Base-by-base conservation (phyloP, 2,329 filamentous ascomycete species). In the Microsporum canis region DNA sequence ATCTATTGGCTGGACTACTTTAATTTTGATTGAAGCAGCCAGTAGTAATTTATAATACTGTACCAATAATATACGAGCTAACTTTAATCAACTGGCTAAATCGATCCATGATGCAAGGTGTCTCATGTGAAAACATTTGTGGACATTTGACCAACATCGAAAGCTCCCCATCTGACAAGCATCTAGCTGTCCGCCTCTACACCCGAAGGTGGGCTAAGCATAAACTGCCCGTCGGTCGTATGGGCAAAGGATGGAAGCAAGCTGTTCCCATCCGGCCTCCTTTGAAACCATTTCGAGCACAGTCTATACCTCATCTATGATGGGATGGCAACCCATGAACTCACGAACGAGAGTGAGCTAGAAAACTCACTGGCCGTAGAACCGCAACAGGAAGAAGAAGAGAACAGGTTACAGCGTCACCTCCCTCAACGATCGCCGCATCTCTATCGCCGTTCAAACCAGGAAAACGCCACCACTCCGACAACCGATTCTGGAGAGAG, bases 401-500 rank as follows among this genome's bases (percentile, higher is more conserved):
- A 5, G 5, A 36, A 43, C n/a, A n/a, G 6, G 39, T 14, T 31
- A 14, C 51, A 23, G 51, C 2, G 5, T 55, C 29, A 14, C 31
- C 33, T 36, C 33, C 51, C 51, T 36, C 51, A 36, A 23, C 51
- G 51, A 55, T 23, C 29, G 31, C 51, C 51, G 5, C 33, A 36
- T 34, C 51, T 29, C n/a, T 55, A 36, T 34, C 51, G n/a, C 12
- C 51, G 51, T 34, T n/a, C 27, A n/a, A 23, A 55, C 51, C 51
- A 34, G n/a, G 51, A 55, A 7, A 59, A 12, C 41, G 31, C 41
- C 7, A 49, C 39, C 39, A 51, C 43, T 41, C 23, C 43, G 7
- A 36, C 57, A 29, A 45, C 57, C 12, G 43, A 59, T 59, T 59
- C 68, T 55, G 63, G 61, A 49, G 72, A 67, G 63, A 71, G 65